These are phyloP conservation scores for Zancudomyces culisetae DNA, from an alignment of 371 early-diverging fungal genomes.

Conservation along the genomic window DNA sequence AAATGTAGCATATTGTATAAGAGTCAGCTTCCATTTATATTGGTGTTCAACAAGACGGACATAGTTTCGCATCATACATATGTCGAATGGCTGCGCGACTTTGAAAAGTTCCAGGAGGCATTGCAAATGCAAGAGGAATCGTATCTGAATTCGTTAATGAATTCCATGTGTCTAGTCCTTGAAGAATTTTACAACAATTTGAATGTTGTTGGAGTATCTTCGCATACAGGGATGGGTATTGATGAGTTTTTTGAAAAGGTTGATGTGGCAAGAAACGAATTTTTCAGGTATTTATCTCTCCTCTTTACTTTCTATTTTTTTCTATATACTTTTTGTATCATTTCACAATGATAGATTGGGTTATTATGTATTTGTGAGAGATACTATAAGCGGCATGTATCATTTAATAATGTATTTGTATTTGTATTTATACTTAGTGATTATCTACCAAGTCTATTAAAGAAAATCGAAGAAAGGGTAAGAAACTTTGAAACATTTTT, in stretches of 20 bases:
- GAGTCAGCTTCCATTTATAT: slow-evolving; percentile 81
- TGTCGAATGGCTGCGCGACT: slow-evolving; percentile 93
- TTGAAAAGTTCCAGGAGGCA: slow-evolving; percentile 82
- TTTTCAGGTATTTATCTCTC: no score
- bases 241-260: slow-evolving; percentile 78
- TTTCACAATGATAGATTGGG: no score
- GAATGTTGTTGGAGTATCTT: slow-evolving; percentile 72
- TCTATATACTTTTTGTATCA: no score
- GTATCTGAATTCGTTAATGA: slow-evolving; percentile 84
- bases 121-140: slow-evolving; percentile 41
- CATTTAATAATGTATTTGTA: neutral
- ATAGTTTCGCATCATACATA: slow-evolving; percentile 74
- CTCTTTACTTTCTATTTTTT: no score
- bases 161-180: slow-evolving; percentile 87
- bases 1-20: slow-evolving; percentile 66
- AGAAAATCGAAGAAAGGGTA: no score
- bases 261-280: slow-evolving; percentile 66
- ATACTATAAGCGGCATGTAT: neutral
- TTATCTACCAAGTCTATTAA: no score
- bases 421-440: no score
- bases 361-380: neutral
- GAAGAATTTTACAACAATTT: slow-evolving; percentile 96
- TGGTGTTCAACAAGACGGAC: slow-evolving; percentile 97
- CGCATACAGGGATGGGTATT: slow-evolving; percentile 89
- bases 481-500: no score